A percentile compares a stretch with the other conserved stretches of the same genome.
phyloP scores from a whole-genome alignment of 2,329 filamentous ascomycete species.

The Phaeosphaeria sp. region DNA sequence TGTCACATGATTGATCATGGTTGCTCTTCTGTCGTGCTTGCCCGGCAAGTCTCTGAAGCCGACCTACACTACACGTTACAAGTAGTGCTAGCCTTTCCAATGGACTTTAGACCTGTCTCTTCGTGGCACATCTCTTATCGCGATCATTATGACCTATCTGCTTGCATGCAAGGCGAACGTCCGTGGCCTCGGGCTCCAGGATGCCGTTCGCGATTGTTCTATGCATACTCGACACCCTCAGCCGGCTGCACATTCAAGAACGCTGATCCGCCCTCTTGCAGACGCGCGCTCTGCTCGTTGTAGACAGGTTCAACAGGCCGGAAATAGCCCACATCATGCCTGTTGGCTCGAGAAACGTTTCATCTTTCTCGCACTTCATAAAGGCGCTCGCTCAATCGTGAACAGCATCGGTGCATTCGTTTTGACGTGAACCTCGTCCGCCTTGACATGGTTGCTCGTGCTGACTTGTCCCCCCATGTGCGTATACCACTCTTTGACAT shows the following conservation, averaged over 20 bases:
- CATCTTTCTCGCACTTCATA: neutral
- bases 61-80: neutral
- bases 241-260: neutral
- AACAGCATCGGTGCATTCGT: slow-evolving; percentile 55
- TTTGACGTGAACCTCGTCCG: slow-evolving; percentile 47
- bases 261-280: neutral
- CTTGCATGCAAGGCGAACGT: neutral
- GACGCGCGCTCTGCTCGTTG: neutral
- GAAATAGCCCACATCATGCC: neutral
- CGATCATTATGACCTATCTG: neutral
- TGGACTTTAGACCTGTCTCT: too few relatives aligned
- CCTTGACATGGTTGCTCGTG: slow-evolving; percentile 57
- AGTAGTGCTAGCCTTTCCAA: too few relatives aligned
- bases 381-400: slow-evolving; percentile 50
- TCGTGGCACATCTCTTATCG: neutral
- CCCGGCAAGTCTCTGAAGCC: neutral
- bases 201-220: too few relatives aligned
- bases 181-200: too few relatives aligned
- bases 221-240: too few relatives aligned
- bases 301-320: neutral
- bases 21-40: neutral
- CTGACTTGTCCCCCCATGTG: slow-evolving; percentile 57
- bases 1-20: neutral
- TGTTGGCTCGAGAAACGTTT: neutral
- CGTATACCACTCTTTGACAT: slow-evolving; percentile 80